Conservation (phyloP, 2,329 filamentous ascomycete genomes). For the Cytospora piceicola region DNA sequence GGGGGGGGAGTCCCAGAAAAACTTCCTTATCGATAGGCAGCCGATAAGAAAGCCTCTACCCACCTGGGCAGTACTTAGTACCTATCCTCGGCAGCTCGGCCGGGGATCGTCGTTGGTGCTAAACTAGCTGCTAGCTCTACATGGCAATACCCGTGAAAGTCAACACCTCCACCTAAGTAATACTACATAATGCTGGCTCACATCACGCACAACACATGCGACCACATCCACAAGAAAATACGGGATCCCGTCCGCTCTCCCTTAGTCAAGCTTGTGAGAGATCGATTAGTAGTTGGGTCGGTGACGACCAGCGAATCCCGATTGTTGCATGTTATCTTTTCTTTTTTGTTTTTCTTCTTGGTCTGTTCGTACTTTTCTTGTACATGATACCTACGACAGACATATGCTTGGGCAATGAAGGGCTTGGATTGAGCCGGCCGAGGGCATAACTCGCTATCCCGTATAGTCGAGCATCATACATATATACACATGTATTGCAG, state of each 20-base stretch:
- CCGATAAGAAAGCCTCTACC: background rate
- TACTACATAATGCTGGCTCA: background rate
- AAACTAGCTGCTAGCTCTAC: background rate
- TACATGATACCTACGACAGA: no score
- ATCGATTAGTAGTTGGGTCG: constrained; percentile 1
- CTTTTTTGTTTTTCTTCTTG: background rate
- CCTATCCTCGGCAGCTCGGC: background rate
- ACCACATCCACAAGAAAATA: constrained; percentile 5
- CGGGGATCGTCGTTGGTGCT: no score
- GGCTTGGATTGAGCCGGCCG: no score
- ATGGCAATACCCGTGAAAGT: background rate
- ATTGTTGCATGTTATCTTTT: background rate
- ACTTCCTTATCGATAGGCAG: background rate
- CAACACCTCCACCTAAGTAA: background rate
- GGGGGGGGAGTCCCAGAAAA: background rate
- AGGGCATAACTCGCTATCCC: no score
- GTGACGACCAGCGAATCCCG: background rate
- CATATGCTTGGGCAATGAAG: no score
- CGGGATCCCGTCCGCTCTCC: constrained; percentile 6
- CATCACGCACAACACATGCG: background rate
- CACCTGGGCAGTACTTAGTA: no score
- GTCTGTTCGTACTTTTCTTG: background rate
- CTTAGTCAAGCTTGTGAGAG: constrained; percentile 2
- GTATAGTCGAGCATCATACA: no score
- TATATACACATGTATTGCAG: no score